Evolutionary conservation across 352 stramenopile genomes (phyloP).

Genomic region (Hyphochytrium catenoides): DNA sequence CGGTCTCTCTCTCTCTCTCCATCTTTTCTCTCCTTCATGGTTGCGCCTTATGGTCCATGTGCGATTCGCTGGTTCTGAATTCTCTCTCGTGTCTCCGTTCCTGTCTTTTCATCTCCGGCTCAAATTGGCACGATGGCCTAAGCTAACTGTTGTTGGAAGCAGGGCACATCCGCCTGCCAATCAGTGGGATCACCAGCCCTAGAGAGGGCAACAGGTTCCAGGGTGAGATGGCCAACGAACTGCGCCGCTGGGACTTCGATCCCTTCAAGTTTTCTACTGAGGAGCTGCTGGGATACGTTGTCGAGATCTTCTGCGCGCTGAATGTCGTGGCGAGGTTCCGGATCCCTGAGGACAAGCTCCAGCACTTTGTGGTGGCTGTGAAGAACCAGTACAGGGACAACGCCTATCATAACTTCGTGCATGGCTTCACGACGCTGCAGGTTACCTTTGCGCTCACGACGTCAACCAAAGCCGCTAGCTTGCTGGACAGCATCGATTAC

Average conservation of each 20-base stretch:
- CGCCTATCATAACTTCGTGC: conserved; percentile 59
- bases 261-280: conserved; percentile 27
- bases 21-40: conserved; percentile 11
- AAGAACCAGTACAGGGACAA: conserved; percentile 45
- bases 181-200: conserved; percentile 2
- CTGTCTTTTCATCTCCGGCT: conserved; percentile 2
- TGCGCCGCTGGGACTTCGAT: conserved; percentile 25
- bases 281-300: conserved; percentile 29
- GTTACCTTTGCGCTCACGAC: conserved; percentile 38
- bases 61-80: conserved; percentile 12
- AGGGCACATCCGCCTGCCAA: conserved; percentile 5
- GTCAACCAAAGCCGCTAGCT: conserved; percentile 1
- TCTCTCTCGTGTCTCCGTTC: conserved; percentile 6
- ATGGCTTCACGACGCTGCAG: conserved; percentile 50
- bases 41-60: conserved; percentile 15
- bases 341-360: conserved; percentile 24
- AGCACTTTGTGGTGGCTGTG: conserved; percentile 32
- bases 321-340: conserved; percentile 29
- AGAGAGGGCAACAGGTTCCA: background rate
- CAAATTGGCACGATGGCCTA: background rate
- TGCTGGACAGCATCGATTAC: conserved; percentile 27
- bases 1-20: background rate
- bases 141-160: no score
- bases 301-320: conserved; percentile 43
- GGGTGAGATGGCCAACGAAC: conserved; percentile 1